A percentile compares a stretch with the other conserved stretches of the same genome.
These are phyloP conservation scores for Roridomyces roridus DNA, from an alignment of 768 basidiomycete genomes.

Conservation along the genomic window DNA sequence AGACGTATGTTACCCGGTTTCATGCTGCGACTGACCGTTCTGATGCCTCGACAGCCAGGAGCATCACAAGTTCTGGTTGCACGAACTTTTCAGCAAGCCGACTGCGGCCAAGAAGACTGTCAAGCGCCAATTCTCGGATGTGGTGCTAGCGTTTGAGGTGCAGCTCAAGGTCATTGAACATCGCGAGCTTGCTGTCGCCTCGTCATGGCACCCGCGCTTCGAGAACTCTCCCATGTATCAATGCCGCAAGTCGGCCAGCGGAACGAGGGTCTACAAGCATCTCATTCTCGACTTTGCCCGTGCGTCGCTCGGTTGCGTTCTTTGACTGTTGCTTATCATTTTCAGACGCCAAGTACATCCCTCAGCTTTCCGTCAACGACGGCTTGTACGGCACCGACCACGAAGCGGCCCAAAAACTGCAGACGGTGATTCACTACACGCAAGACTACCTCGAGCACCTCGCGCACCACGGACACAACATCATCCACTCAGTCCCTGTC, in stretches of 20 bases:
- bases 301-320: not conserved
- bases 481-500: constrained; percentile 16
- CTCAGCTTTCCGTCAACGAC: not conserved
- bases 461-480: not conserved
- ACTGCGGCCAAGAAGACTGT: not conserved
- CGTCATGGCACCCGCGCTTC: not conserved
- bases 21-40: too few relatives aligned
- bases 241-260: not conserved
- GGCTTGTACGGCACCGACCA: not conserved
- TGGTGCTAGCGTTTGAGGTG: constrained; percentile 1
- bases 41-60: not conserved
- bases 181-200: not conserved
- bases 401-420: not conserved
- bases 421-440: constrained; percentile 9
- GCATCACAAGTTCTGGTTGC: not conserved
- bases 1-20: not conserved
- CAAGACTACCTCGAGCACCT: constrained; percentile 7
- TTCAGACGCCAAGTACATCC: constrained; percentile 3
- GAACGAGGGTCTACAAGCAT: not conserved
- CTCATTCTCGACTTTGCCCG: not conserved
- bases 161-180: constrained; percentile 4
- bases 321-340: not conserved
- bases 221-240: not conserved
- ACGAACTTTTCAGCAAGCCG: not conserved
- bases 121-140: constrained; percentile 3